Percentiles rank a stretch among this genome's conserved stretches.
phyloP scores from a whole-genome alignment of 1,284 basidiomycete genomes.

The Boletus semigastroideus region DNA sequence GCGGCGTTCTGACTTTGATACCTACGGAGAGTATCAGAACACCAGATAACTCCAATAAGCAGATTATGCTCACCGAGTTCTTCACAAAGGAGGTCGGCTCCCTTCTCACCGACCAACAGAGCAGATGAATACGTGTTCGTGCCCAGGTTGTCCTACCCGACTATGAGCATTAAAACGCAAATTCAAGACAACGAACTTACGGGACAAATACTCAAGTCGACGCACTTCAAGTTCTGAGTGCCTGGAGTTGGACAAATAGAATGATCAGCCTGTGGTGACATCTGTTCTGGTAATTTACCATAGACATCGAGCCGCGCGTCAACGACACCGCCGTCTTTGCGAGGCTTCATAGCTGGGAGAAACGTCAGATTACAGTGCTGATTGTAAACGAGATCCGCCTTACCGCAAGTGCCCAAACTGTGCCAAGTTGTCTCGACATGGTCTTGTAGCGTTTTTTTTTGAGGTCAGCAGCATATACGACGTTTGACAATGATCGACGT shows the following conservation, averaged over 20 bases:
- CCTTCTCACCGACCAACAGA: constrained; percentile 68
- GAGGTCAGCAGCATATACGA: neutral
- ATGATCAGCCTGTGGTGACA: neutral
- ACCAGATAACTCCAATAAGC: neutral
- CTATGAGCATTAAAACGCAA: neutral
- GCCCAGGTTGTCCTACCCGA: constrained; percentile 59
- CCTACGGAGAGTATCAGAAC: constrained; percentile 36
- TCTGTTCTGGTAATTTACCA: constrained; percentile 27
- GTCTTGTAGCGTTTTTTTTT: constrained; percentile 36
- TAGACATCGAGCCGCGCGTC: constrained; percentile 71
- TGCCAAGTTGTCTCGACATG: constrained; percentile 80
- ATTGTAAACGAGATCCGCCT: neutral
- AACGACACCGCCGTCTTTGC: constrained; percentile 73
- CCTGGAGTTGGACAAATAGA: neutral
- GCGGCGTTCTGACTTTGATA: constrained; percentile 59
- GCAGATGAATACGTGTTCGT: constrained; percentile 74
- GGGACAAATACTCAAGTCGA: constrained; percentile 69
- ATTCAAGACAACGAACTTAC: constrained; percentile 35
- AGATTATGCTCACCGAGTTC: constrained; percentile 52
- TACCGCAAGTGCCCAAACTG: constrained; percentile 51
- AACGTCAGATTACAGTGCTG: neutral
- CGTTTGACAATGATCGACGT: neutral
- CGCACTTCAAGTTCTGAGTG: constrained; percentile 59
- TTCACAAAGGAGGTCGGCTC: constrained; percentile 58
- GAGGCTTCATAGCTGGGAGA: constrained; percentile 65